phyloP scores from a whole-genome alignment of 2,329 filamentous ascomycete species.

The Verticillium nonalfalfae region DNA sequence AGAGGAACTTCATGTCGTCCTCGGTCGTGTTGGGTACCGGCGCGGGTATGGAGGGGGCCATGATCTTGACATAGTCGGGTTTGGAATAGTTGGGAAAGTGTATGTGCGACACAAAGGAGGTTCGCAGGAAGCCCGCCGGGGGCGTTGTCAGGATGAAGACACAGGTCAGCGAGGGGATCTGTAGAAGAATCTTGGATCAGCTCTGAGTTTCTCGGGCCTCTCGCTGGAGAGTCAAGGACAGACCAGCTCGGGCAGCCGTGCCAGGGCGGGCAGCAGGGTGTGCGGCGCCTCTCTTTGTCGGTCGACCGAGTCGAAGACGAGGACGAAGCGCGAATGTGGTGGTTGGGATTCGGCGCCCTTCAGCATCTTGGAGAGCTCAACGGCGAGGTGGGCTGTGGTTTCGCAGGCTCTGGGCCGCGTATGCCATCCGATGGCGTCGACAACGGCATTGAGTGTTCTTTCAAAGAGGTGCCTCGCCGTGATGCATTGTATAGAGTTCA shows the following conservation, averaged over 20 bases:
- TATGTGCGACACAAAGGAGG: conserved; percentile 62
- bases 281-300: conserved; percentile 71
- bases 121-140: conserved; percentile 61
- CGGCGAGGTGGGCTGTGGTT: conserved; percentile 68
- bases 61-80: conserved; percentile 69
- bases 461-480: conserved; percentile 74
- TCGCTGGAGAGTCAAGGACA: conserved; percentile 18
- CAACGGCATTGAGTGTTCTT: conserved; percentile 55
- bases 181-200: not conserved
- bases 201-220: not conserved
- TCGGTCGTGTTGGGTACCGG: conserved; percentile 42
- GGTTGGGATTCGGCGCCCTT: conserved; percentile 33
- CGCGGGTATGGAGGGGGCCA: conserved; percentile 47
- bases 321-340: conserved; percentile 55
- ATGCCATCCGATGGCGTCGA: conserved; percentile 40
- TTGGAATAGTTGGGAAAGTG: conserved; percentile 83
- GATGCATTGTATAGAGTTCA: conserved; percentile 71
- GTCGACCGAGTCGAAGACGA: conserved; percentile 87
- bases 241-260: conserved; percentile 75
- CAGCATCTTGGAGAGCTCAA: conserved; percentile 63
- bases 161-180: conserved; percentile 75
- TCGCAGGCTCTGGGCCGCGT: conserved; percentile 63
- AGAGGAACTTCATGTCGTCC: conserved; percentile 60
- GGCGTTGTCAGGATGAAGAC: conserved; percentile 73
- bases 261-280: conserved; percentile 75